Evolutionary conservation across 2,329 filamentous ascomycete genomes (phyloP).

Genomic region (Colletotrichum scovillei): DNA sequence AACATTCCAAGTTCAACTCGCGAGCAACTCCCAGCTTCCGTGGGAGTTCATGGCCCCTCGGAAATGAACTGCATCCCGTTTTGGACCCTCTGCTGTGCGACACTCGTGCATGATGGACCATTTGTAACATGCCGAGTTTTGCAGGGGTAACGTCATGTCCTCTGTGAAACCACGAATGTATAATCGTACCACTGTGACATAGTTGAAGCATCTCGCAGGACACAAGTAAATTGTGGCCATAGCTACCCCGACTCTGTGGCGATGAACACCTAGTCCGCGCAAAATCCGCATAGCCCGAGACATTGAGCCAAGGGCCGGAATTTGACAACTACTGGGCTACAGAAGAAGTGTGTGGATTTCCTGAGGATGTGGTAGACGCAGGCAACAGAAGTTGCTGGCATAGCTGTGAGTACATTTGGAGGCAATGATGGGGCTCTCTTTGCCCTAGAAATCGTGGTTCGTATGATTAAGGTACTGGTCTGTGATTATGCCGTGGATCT

Average conservation of each 20-base stretch:
- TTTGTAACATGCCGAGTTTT: neutral
- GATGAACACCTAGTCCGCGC: neutral
- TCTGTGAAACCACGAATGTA: neutral
- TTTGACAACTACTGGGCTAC: neutral
- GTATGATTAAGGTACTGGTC: slow-evolving; percentile 23
- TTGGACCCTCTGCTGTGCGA: neutral
- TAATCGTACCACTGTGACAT: neutral
- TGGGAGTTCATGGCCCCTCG: neutral
- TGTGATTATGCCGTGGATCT: neutral
- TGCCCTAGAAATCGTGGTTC: neutral
- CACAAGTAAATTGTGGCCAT: neutral
- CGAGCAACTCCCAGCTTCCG: neutral
- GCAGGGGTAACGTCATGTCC: neutral
- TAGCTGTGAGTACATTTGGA: neutral
- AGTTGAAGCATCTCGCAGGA: neutral
- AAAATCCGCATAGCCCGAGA: neutral
- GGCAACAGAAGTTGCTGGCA: neutral
- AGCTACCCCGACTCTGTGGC: neutral
- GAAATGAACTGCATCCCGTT: neutral
- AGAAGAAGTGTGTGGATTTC: neutral
- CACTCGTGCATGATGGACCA: neutral
- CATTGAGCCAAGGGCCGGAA: neutral
- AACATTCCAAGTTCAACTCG: neutral
- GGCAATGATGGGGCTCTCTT: neutral
- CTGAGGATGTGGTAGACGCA: neutral